Evolutionary conservation across 2,329 filamentous ascomycete species (phyloP).

Genomic region (Monosporascus sp.): DNA sequence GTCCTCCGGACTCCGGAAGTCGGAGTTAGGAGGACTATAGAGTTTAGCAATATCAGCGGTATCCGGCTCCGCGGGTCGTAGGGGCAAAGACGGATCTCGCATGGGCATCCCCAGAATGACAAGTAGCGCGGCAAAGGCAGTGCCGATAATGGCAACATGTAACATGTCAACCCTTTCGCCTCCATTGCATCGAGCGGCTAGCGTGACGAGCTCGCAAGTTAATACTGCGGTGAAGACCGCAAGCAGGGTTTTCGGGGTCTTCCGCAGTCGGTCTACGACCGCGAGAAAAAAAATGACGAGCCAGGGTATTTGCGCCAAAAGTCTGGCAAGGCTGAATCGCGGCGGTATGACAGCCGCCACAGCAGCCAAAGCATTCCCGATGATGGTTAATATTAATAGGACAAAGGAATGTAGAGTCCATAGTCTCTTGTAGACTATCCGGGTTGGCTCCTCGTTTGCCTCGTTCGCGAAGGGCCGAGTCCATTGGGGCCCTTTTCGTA

Average conservation of each 20-base stretch:
- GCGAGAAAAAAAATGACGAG: constrained; percentile 31
- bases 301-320: constrained; percentile 38
- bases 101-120: constrained; percentile 65
- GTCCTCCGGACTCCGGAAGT: constrained; percentile 71
- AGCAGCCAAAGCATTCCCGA: constrained; percentile 31
- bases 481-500: constrained; percentile 33
- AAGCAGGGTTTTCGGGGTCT: constrained; percentile 36
- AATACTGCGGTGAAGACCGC: constrained; percentile 32
- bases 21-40: constrained; percentile 48
- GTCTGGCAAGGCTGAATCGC: constrained; percentile 13
- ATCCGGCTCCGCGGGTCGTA: constrained; percentile 33
- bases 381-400: constrained; percentile 27
- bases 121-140: constrained; percentile 42
- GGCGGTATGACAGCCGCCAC: constrained; percentile 26
- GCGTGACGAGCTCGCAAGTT: constrained; percentile 22
- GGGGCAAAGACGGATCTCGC: constrained; percentile 40
- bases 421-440: constrained; percentile 6
- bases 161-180: constrained; percentile 27
- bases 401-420: constrained; percentile 37
- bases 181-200: constrained; percentile 23
- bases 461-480: constrained; percentile 39
- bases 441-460: constrained; percentile 1
- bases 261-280: constrained; percentile 32
- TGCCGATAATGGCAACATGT: constrained; percentile 28
- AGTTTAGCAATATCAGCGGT: constrained; percentile 54